These are phyloP conservation scores for Cyclospora cayetanensis DNA, from an alignment of 169 alveolate species.

Conservation along the genomic window DNA sequence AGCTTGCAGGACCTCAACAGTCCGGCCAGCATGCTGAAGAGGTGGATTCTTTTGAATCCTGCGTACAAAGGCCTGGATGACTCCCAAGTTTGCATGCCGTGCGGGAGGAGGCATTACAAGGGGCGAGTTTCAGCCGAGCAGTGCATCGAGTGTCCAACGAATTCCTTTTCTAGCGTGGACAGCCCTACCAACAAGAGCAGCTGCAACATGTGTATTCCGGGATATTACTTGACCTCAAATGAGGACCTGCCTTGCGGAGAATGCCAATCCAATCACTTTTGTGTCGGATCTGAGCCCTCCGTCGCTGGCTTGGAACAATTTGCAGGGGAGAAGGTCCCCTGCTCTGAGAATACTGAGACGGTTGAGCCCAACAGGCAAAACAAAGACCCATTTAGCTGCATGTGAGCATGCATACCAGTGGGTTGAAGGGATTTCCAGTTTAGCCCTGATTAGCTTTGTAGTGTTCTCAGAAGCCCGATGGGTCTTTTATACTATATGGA, in stretches of 20 bases:
- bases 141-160: conserved; percentile 51
- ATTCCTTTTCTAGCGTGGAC: conserved; percentile 64
- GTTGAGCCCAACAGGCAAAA: conserved; percentile 78
- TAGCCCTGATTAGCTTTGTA: background rate
- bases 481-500: no score
- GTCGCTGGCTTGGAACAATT: conserved; percentile 69
- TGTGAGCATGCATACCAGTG: conserved; percentile 72
- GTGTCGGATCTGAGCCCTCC: conserved; percentile 84
- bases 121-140: conserved; percentile 11
- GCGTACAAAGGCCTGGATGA: background rate
- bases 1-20: conserved; percentile 10
- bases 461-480: no score
- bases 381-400: conserved; percentile 76
- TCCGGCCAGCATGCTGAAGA: conserved; percentile 10
- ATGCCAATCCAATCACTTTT: conserved; percentile 82
- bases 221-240: conserved; percentile 80
- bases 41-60: conserved; percentile 21
- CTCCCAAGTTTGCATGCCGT: conserved; percentile 62
- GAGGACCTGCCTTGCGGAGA: conserved; percentile 76
- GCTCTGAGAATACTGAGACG: conserved; percentile 81
- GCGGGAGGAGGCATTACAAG: conserved; percentile 54
- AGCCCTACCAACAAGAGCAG: conserved; percentile 64
- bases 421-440: background rate
- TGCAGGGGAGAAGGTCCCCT: conserved; percentile 78
- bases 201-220: conserved; percentile 81